Evolutionary conservation across 345 rosid genomes (phyloP), one percentile per base, ranked within the genome.

Genomic region (Conringia planisiliqua): DNA sequence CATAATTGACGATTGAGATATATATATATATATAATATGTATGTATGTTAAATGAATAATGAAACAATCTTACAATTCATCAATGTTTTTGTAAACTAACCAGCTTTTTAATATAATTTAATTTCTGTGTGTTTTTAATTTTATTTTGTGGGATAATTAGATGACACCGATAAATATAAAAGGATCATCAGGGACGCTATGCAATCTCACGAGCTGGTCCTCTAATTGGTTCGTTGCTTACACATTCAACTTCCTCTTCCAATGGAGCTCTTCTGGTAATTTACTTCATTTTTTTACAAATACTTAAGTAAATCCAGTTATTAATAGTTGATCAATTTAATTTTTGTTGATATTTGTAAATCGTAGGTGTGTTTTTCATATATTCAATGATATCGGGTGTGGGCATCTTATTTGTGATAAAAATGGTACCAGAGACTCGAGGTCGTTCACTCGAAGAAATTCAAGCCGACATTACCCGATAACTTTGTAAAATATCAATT

Each of bases 141-240:
- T 2, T 33, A 1, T 39, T 13, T 61, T 43, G 30, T 32, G 46
- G 46, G 17, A 44, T 24, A 22, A 75, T 24, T 75, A 93, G 97
- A 84, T 93, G 64, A 90, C 92, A 64, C 96, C 96, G 1, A 89
- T 90, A 77, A 88, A 88, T 77, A 82, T 89, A 83, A 93, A 89
- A 67, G 97, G 89, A 4, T 82, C 90, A 38, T 93, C 96, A 32
- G 98, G 96, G 62, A 93, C 96, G 77, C 81, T 93, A 4, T 91
- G 92, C 84, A 85, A 90, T 46, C 58, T 93, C 44, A 86, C 88
- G 18, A 90, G 87, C 80, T 90, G 98, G 98, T 76, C 87, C 30
- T 86, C 88, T 27, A 86, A 93, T 65, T 90, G 97, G 98, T 82
- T 90, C 22, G 66, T 89, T 48, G 73, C 98, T 50, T 93, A 72